Base-by-base conservation (phyloP, 805 yeast genomes). In the Metahyphopichia silvanorum region DNA sequence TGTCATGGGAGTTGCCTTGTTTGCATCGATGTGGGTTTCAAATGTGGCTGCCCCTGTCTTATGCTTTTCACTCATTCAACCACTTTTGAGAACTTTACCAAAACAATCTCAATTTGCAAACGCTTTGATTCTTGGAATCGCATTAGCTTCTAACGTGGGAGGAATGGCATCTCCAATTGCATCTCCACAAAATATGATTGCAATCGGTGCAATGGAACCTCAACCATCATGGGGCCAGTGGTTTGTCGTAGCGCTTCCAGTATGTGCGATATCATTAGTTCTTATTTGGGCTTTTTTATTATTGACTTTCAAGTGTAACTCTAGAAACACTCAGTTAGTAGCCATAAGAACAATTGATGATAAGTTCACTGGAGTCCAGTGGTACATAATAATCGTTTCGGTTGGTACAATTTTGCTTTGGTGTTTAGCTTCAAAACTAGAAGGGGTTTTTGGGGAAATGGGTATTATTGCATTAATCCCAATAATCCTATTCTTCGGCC, bases 141-240 rank as follows among this genome's bases (percentile, higher is more conserved):
- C 98, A 0, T 65, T 91, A 35, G 94, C 98, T 2, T 83, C 95
- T 6, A 87, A 91, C 53, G 68, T 91, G 29, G 98, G 96, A 15
- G 98, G 98, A 43, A 91, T 89, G 95, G 83, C 96, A 0, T 86
- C 96, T 4, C 98, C 98, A 6, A 91, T 91, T 51, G 89, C 97
- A 1, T 86, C 96, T 3, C 98, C 98, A 2, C 98, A 91, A 54
- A 91, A 91, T 57, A 86, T 91, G 41, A 80, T 91, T 47, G 95
- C 96, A 1, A 71, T 91, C 31, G 89, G 86, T 35, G 67, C 82
- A 45, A 91, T 91, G 98, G 71, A 69, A 35, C 95, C 94, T 1
- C 77, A 82, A 29, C 82, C 82, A 11, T 74, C 77, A 6, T 91
- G 98, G 98, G 80, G 82, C 8, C 84, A 86, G 53, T 91, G 98